Evolutionary conservation across 495 filamentous ascomycete genomes (phyloP).

Genomic region (Hypoxylon fuscum): DNA sequence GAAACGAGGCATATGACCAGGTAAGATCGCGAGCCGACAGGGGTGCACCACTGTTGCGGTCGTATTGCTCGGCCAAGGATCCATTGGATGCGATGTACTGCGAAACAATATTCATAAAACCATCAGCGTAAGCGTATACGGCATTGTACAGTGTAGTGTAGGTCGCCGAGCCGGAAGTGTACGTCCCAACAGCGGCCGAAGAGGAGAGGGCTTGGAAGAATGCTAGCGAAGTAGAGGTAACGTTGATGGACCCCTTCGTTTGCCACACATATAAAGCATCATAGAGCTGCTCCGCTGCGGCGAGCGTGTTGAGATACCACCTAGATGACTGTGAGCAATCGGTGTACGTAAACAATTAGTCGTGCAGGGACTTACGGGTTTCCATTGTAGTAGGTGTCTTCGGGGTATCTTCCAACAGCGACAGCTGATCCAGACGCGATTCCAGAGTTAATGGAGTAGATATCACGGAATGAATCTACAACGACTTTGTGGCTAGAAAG

Average conservation of each 20-base stretch:
- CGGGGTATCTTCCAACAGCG: conserved; percentile 73
- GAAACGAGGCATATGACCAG: conserved; percentile 74
- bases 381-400: conserved; percentile 72
- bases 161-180: conserved; percentile 53
- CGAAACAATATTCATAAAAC: conserved; percentile 64
- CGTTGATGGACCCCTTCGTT: conserved; percentile 57
- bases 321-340: conserved; percentile 17
- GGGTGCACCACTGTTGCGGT: conserved; percentile 58
- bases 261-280: conserved; percentile 71
- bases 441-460: conserved; percentile 67
- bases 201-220: conserved; percentile 67
- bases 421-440: conserved; percentile 60
- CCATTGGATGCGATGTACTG: conserved; percentile 61
- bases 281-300: conserved; percentile 73
- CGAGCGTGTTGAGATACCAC: conserved; percentile 72
- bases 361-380: conserved; percentile 54
- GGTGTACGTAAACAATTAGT: not conserved
- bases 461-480: conserved; percentile 68
- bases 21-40: conserved; percentile 70
- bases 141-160: conserved; percentile 63
- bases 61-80: conserved; percentile 68
- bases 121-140: conserved; percentile 70
- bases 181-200: conserved; percentile 59
- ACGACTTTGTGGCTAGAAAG: conserved; percentile 72
- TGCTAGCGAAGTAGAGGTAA: conserved; percentile 61